Conservation (phyloP, 805 yeast species). For the Myxozyma nipponensis region DNA sequence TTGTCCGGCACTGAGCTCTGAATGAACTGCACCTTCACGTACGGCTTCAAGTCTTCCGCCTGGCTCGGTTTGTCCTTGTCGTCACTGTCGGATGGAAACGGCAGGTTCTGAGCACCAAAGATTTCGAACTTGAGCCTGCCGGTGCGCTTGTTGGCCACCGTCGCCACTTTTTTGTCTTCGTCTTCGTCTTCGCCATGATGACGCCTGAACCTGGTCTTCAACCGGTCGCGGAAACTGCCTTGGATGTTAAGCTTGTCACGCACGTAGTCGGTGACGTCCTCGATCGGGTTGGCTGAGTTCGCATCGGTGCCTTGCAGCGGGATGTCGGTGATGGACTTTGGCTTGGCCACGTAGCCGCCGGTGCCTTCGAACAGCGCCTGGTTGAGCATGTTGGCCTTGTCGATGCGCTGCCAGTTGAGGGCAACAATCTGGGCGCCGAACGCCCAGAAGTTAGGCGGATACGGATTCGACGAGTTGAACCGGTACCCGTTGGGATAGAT, state of each 20-base stretch:
- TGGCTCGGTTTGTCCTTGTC: background rate
- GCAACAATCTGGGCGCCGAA: constrained; percentile 92
- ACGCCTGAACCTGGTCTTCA: background rate
- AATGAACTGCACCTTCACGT: constrained; percentile 8
- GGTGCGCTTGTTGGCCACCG: constrained; percentile 1
- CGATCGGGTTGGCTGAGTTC: background rate
- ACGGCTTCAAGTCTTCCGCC: constrained; percentile 7
- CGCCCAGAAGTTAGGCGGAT: constrained; percentile 75
- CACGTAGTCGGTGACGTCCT: background rate
- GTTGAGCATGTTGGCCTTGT: constrained; percentile 38
- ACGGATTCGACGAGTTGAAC: constrained; percentile 72
- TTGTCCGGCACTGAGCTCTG: constrained; percentile 4
- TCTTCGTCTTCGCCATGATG: background rate
- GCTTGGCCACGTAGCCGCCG: constrained; percentile 13
- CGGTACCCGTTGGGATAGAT: constrained; percentile 80
- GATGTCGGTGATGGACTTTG: background rate
- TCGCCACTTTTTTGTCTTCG: background rate
- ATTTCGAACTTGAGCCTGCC: constrained; percentile 5
- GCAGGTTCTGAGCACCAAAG: constrained; percentile 12
- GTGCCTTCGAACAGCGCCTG: constrained; percentile 60
- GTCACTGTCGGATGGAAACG: constrained; percentile 3
- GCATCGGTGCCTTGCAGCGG: background rate
- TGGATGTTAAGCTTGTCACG: background rate
- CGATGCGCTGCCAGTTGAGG: constrained; percentile 92
- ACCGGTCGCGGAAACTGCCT: constrained; percentile 1